Conservation (phyloP, 257 asterid species). For the Voacanga thouarsii region DNA sequence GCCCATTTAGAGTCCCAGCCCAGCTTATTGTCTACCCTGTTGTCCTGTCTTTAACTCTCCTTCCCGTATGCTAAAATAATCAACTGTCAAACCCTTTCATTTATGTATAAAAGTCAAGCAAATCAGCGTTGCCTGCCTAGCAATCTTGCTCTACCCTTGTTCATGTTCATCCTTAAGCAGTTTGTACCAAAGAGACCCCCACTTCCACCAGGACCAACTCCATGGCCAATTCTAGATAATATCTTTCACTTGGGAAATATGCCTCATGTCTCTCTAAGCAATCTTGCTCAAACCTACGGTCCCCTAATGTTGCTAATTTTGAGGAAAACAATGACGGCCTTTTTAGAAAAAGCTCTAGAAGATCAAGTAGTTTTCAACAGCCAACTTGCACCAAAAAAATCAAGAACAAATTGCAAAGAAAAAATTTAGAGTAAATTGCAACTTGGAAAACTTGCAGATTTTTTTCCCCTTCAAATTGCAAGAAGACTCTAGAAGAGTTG, state of each 20-base stretch:
- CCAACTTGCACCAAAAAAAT: too few species aligned
- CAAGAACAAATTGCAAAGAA: too few species aligned
- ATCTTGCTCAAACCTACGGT: slow-evolving; percentile 37
- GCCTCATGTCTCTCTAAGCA: slow-evolving; percentile 28
- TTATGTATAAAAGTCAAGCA: too few species aligned
- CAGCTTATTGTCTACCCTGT: not conserved
- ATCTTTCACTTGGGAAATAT: slow-evolving; percentile 22
- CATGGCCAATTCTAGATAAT: slow-evolving; percentile 50
- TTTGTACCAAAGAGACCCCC: slow-evolving; percentile 14
- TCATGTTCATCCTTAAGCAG: slow-evolving; percentile 10
- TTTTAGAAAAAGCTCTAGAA: too few species aligned
- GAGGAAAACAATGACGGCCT: slow-evolving; percentile 33
- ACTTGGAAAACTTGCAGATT: too few species aligned
- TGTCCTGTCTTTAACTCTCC: not conserved
- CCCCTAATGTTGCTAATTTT: slow-evolving; percentile 36
- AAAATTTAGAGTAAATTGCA: too few species aligned
- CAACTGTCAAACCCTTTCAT: too few species aligned
- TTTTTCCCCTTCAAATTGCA: too few species aligned
- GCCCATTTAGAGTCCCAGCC: not conserved
- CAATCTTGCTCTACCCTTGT: slow-evolving; percentile 10
- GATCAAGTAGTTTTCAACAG: too few species aligned
- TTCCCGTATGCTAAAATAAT: too few species aligned
- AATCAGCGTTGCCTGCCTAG: not conserved
- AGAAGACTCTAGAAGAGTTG: too few species aligned
- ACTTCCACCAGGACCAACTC: slow-evolving; percentile 58